Conservation (phyloP, 805 yeast genomes). For the Pichia exigua region DNA sequence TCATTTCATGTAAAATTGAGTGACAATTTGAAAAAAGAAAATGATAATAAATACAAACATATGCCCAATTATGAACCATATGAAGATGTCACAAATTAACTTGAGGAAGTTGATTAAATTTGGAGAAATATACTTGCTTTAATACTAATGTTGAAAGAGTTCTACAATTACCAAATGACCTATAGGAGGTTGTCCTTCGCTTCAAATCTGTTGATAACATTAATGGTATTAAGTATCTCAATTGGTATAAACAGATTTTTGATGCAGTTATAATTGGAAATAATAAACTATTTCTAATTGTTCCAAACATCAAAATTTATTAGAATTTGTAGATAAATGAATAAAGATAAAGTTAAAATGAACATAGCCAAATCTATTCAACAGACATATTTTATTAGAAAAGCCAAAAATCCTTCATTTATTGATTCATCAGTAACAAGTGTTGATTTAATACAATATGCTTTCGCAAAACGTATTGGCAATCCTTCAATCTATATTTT, state of each 20-base stretch:
- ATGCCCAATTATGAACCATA: constrained; percentile 22
- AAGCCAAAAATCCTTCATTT: constrained; percentile 32
- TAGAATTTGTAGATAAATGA: constrained; percentile 32
- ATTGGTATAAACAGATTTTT: constrained; percentile 39
- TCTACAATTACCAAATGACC: constrained; percentile 22
- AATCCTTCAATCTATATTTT: constrained; percentile 19
- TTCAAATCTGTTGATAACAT: constrained; percentile 8
- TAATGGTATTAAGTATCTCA: constrained; percentile 5
- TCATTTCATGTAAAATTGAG: constrained; percentile 25
- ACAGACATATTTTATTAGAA: constrained; percentile 34
- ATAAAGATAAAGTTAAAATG: constrained; percentile 35
- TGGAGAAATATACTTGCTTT: constrained; percentile 31
- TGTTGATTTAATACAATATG: constrained; percentile 34
- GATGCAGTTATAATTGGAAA: constrained; percentile 59
- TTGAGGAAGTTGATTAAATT: constrained; percentile 14
- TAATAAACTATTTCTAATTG: constrained; percentile 54
- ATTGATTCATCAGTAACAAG: constrained; percentile 37
- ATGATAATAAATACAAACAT: constrained; percentile 9
- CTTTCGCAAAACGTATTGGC: constrained; percentile 19
- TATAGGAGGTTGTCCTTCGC: constrained; percentile 30
- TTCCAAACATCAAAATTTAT: constrained; percentile 37
- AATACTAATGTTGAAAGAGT: constrained; percentile 36
- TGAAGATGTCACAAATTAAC: constrained; percentile 16
- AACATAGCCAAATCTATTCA: constrained; percentile 50
- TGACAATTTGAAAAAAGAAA: constrained; percentile 5